phyloP scores from a whole-genome alignment of 768 basidiomycete genomes.

The Suillus luteus region DNA sequence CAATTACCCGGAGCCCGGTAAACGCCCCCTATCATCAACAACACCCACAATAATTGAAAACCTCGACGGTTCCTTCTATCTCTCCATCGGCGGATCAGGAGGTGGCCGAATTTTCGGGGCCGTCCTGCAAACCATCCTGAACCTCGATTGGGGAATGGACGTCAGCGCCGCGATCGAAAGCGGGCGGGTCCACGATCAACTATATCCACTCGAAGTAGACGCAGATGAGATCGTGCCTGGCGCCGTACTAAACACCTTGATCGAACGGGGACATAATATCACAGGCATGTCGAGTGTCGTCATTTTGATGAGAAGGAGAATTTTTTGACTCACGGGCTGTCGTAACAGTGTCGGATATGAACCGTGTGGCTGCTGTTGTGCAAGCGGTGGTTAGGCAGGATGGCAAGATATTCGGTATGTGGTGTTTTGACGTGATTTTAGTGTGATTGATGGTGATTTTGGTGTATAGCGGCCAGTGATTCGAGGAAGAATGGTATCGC shows the following conservation, averaged over 20 bases:
- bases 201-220: conserved; percentile 66
- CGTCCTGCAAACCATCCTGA: conserved; percentile 77
- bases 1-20: conserved; percentile 87
- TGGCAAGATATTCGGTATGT: conserved; percentile 65
- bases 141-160: conserved; percentile 78
- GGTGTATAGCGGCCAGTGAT: conserved; percentile 74
- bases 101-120: conserved; percentile 84
- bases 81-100: conserved; percentile 83
- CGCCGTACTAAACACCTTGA: conserved; percentile 57
- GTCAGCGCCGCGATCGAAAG: conserved; percentile 80
- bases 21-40: conserved; percentile 89
- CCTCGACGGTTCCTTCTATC: conserved; percentile 68
- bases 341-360: conserved; percentile 58
- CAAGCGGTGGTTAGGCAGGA: conserved; percentile 60
- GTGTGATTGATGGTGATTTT: background rate
- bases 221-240: conserved; percentile 63
- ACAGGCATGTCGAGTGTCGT: conserved; percentile 55
- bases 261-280: conserved; percentile 68
- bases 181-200: conserved; percentile 83
- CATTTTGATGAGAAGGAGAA: background rate
- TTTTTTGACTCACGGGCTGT: conserved; percentile 10
- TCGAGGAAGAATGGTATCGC: conserved; percentile 93
- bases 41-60: conserved; percentile 80
- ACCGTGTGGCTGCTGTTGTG: conserved; percentile 74
- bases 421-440: conserved; percentile 3